Percentiles rank a stretch among this genome's conserved stretches.
phyloP scores from a whole-genome alignment of 1,139 yeast genomes.

The Debaryomyces fabryi region DNA sequence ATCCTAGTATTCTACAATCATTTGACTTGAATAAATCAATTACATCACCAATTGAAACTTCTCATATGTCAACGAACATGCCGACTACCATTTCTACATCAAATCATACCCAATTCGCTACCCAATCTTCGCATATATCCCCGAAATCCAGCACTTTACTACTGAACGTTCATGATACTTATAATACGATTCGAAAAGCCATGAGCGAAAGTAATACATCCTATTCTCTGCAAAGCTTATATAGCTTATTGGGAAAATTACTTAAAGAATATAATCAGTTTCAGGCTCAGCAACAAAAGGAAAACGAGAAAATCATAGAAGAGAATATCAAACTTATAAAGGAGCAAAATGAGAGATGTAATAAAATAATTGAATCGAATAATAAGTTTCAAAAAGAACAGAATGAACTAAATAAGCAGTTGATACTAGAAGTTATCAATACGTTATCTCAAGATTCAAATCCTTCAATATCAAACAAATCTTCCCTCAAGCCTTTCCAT shows the following conservation, averaged over 20 bases:
- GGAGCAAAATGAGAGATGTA: slow-evolving; percentile 14
- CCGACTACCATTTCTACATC: neutral
- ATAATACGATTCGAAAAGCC: slow-evolving; percentile 1
- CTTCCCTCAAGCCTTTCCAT: slow-evolving; percentile 9
- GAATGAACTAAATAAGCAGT: slow-evolving; percentile 17
- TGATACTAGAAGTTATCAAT: slow-evolving; percentile 15
- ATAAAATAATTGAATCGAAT: slow-evolving; percentile 17
- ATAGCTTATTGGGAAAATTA: slow-evolving; percentile 16
- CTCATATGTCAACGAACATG: neutral
- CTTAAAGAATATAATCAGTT: slow-evolving; percentile 16
- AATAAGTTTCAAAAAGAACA: slow-evolving; percentile 19
- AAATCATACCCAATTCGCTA: neutral
- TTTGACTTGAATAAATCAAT: slow-evolving; percentile 3
- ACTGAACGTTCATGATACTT: neutral
- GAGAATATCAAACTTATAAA: slow-evolving; percentile 17
- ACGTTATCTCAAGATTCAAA: slow-evolving; percentile 6
- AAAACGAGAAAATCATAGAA: slow-evolving; percentile 16
- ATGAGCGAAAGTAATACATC: neutral
- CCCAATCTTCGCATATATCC: neutral
- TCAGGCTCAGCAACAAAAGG: slow-evolving; percentile 15
- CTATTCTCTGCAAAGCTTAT: slow-evolving; percentile 3
- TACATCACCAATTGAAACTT: slow-evolving; percentile 3
- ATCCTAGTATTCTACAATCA: slow-evolving; percentile 2
- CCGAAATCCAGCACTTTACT: neutral
- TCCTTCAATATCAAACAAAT: slow-evolving; percentile 8